Evolutionary conservation across 495 filamentous ascomycete genomes (phyloP), one percentile per base, ranked within the genome.

Genomic region (Hapsidospora chrysogenum): DNA sequence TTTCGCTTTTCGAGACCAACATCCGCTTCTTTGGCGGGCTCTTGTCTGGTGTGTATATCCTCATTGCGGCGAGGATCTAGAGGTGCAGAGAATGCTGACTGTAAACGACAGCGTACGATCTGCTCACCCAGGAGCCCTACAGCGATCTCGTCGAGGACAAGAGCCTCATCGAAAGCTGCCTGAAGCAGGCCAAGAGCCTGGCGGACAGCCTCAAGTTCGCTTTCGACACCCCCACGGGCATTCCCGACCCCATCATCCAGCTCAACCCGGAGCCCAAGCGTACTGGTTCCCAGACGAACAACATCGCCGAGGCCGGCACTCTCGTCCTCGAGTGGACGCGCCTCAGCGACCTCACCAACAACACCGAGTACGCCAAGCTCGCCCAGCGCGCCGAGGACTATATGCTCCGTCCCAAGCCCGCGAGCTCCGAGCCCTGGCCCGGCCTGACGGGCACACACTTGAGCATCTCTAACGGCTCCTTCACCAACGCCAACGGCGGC

Each of bases 1-100:
- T 92, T 41, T 85, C 76, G 37, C 56, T 93, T 19, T 93, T 93
- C 40, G 84, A 93, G 55, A 93, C 84, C 2, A 92, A 82, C 2
- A 93, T 93, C 46, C 77, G 84, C 3, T 93, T 92, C 43, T 58
- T 92, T 3, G 84, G 63, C 11, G 85, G 85, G 13, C 60, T 93
- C 42, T 42, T 92, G 28, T 80, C 85, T 7, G 61, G 64, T 66
- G 43, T 44, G 44, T 25, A 13, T 4, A 11, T 31, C 16, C 14
- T 18, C 3, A 17, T 15, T 39, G 2, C 3, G 1, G 23, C 16
- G 23, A 2, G 33, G 39, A 21, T 39, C 17, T 1, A 23, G 10
- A 25, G 13, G 0, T 27, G 13, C 17, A 9, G 30, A 27, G n/a
- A 9, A 3, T 39, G n/a, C 13, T 43, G 19, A 39, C 17, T 33